phyloP scores from a whole-genome alignment of 495 filamentous ascomycete species.

The Pyronema omphalodes region DNA sequence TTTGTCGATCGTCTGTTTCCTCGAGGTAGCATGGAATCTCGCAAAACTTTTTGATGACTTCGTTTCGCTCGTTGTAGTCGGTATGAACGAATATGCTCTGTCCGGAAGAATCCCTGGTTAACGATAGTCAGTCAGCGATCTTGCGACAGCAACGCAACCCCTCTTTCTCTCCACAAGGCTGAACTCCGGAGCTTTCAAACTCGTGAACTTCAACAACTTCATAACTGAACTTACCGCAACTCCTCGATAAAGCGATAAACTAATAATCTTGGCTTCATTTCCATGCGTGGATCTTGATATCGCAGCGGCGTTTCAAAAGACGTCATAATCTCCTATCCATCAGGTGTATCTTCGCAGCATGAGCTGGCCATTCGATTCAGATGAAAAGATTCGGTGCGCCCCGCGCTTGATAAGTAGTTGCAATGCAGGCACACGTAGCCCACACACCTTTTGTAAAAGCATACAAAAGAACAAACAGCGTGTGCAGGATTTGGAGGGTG shows the following conservation, averaged over 20 bases:
- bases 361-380: too few species aligned
- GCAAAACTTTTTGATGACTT: neutral
- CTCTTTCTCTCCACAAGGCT: neutral
- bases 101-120: neutral
- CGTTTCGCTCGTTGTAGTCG: neutral
- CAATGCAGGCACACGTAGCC: too few species aligned
- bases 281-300: neutral
- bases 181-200: neutral
- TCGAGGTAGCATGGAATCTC: neutral
- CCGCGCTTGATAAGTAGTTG: too few species aligned
- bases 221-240: neutral
- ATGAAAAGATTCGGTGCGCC: too few species aligned
- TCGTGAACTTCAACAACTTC: neutral
- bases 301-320: neutral
- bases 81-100: neutral
- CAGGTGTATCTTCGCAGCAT: too few species aligned
- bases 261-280: neutral
- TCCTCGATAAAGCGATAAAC: neutral
- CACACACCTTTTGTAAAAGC: too few species aligned
- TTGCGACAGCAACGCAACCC: too few species aligned
- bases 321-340: neutral
- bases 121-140: too few species aligned
- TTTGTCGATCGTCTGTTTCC: neutral
- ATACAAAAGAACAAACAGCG: too few species aligned
- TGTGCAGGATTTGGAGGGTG: too few species aligned